These are phyloP conservation scores for Chimonanthus salicifolius DNA, from an alignment of 164 flowering plant species.

Conservation along the genomic window DNA sequence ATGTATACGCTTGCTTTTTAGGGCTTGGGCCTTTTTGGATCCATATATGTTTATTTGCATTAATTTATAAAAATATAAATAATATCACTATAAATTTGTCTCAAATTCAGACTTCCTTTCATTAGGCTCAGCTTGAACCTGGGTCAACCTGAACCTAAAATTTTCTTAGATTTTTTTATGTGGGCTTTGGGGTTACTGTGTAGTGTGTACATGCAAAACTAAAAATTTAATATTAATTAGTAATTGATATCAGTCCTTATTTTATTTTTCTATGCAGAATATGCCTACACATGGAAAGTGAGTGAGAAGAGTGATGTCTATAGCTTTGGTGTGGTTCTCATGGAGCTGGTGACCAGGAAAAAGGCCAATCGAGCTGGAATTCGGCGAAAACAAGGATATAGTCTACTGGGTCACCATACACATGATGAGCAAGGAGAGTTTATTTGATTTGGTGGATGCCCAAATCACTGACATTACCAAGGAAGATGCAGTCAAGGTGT, in stretches of 20 bases:
- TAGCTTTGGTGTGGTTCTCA: slow-evolving; percentile 71
- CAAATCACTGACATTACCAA: slow-evolving; percentile 25
- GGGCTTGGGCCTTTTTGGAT: too few species aligned
- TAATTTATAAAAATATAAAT: too few species aligned
- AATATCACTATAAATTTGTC: too few species aligned
- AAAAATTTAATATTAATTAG: neutral
- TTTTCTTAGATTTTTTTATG: too few species aligned
- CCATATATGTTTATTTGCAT: too few species aligned
- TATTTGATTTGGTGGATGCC: slow-evolving; percentile 38
- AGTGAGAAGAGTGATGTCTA: slow-evolving; percentile 71
- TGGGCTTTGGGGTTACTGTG: neutral
- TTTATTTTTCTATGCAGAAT: slow-evolving; percentile 30
- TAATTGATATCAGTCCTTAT: neutral
- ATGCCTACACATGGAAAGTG: slow-evolving; percentile 55
- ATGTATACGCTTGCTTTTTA: too few species aligned
- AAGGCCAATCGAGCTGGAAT: slow-evolving; percentile 54
- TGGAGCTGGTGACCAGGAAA: slow-evolving; percentile 74
- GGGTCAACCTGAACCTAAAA: too few species aligned
- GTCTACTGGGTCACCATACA: slow-evolving; percentile 48
- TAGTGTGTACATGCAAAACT: neutral
- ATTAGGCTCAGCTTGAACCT: too few species aligned
- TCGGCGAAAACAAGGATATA: slow-evolving; percentile 60
- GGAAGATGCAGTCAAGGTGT: slow-evolving; percentile 51
- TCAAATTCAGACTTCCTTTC: too few species aligned
- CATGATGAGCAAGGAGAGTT: slow-evolving; percentile 24